Base-by-base conservation (phyloP, 306 rosid genomes). In the Pterocarpus macrocarpus region DNA sequence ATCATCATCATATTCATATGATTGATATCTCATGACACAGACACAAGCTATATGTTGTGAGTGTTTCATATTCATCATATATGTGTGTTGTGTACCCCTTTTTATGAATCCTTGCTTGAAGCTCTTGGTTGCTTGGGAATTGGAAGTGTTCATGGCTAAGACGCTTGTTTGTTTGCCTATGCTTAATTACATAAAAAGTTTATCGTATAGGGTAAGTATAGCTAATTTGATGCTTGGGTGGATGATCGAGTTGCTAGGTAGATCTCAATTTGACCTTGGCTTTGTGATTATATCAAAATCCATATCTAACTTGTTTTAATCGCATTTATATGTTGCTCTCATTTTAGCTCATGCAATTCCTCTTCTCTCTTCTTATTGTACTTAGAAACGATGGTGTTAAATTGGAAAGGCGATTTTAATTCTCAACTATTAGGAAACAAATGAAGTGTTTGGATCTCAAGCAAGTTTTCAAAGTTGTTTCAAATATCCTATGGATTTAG, bases 21-120 rank as follows among this genome's bases (percentile, higher is more conserved):
- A 32, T 32, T 6, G 17, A 64, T 67, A 5, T 11, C 14, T 64
- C 5, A 47, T 47, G 47, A 5, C 53, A 34, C 69, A 74, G 15
- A 45, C 28, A 4, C 11, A 33, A 55, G 64, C 10, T 59, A 64
- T 35, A 38, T 64, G 7, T 57, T 66, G 73, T 76, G 33, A 59
- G 78, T 61, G 83, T 80, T 68, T 10, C 53, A 30, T 7, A 14
- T 52, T 14, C 5, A 22, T 14, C 5, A 22, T 58, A 1, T 28
- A 8, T 56, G 62, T n/a, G n/a, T 49, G 2, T 22, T 30, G 34
- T 58, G 35, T 28, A 58, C 34, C 35, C 35, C 13, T 47, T 47
- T 44, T 44, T 44, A 3, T 36, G 1, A 58, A 69, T 75, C 76
- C 45, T 66, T 68, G 38, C 43, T 75, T 82, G 33, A 57, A 75